Evolutionary conservation across 1,284 basidiomycete species (phyloP).

Genomic region (Cryptococcus hybrid): DNA sequence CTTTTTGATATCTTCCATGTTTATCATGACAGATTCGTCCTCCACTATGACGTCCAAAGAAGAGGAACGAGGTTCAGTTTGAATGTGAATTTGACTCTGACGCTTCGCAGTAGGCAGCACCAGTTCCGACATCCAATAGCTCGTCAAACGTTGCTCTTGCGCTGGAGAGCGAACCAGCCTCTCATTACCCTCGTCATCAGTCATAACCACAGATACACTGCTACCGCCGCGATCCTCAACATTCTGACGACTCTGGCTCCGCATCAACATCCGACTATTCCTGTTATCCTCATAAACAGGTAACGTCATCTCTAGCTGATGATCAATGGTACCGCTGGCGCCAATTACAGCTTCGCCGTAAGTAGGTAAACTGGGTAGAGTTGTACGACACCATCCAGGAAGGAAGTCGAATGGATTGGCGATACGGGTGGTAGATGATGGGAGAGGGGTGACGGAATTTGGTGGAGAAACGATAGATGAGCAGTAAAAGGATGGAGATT

Average conservation of each 20-base stretch:
- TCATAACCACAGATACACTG: too few species aligned
- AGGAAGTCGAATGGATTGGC: slow-evolving; percentile 1
- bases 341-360: slow-evolving; percentile 12
- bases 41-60: too few species aligned
- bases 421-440: background rate
- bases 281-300: slow-evolving; percentile 20
- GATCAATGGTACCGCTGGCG: slow-evolving; percentile 7
- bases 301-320: slow-evolving; percentile 4
- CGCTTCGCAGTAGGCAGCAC: too few species aligned
- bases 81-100: too few species aligned
- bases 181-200: too few species aligned
- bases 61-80: too few species aligned
- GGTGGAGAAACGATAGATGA: slow-evolving; percentile 12
- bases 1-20: too few species aligned
- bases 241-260: background rate
- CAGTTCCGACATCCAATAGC: too few species aligned
- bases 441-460: background rate
- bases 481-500: slow-evolving; percentile 19
- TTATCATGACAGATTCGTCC: too few species aligned
- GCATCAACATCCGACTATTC: slow-evolving; percentile 17
- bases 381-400: slow-evolving; percentile 7
- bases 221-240: slow-evolving; percentile 6
- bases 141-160: too few species aligned
- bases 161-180: too few species aligned
- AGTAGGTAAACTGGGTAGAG: slow-evolving; percentile 9